phyloP scores from a whole-genome alignment of 805 yeast species.

The Candida glaebosa region DNA sequence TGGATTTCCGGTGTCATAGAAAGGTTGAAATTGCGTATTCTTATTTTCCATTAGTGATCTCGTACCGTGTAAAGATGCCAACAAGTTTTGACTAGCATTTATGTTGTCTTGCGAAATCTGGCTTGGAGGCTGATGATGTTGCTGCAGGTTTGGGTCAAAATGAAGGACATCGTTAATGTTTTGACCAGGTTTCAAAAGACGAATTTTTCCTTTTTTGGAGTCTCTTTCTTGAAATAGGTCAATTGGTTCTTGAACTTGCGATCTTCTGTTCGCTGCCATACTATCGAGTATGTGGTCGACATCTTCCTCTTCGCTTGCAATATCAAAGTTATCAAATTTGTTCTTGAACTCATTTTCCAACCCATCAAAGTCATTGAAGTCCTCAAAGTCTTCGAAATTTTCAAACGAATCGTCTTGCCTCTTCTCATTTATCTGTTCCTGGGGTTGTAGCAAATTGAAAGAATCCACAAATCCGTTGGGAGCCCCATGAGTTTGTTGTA shows the following conservation, averaged over 20 bases:
- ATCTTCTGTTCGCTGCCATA: constrained; percentile 3
- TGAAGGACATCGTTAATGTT: constrained; percentile 11
- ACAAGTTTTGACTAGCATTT: constrained; percentile 16
- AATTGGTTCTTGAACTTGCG: constrained; percentile 2
- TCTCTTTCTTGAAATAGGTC: constrained; percentile 4
- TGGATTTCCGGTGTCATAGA: neutral
- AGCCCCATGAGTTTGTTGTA: too few relatives aligned
- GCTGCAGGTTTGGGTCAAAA: constrained; percentile 1
- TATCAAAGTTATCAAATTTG: constrained; percentile 23
- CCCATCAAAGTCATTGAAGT: constrained; percentile 28
- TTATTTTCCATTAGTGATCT: neutral
- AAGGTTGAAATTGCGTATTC: neutral
- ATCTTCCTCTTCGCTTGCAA: constrained; percentile 37
- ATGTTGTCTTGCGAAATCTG: constrained; percentile 5
- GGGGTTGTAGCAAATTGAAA: constrained; percentile 8
- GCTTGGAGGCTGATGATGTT: constrained; percentile 5
- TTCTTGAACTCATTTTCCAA: constrained; percentile 11
- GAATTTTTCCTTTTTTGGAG: constrained; percentile 16
- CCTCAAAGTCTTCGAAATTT: constrained; percentile 32
- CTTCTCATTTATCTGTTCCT: constrained; percentile 7
- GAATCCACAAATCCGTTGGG: constrained; percentile 15
- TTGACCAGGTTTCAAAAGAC: constrained; percentile 29
- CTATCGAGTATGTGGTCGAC: constrained; percentile 11
- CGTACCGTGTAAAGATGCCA: constrained; percentile 19
- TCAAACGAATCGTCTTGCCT: constrained; percentile 19